These are phyloP conservation scores for Schizothecium vesticola DNA, from an alignment of 495 filamentous ascomycete species.

Conservation along the genomic window DNA sequence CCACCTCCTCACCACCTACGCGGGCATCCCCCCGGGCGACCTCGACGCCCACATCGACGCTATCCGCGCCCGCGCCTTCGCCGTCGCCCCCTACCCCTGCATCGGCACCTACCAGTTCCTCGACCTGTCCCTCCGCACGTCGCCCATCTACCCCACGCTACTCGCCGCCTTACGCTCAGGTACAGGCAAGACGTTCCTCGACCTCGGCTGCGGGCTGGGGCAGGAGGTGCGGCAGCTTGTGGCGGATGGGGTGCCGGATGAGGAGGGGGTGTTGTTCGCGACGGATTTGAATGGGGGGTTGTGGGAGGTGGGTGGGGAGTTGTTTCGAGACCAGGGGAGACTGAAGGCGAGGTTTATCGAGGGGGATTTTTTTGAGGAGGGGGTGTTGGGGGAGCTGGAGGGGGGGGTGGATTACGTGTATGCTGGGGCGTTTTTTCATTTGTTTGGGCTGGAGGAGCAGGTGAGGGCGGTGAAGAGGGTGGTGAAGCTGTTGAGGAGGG, in stretches of 20 bases:
- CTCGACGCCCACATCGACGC: background rate
- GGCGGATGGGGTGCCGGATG: constrained; percentile 34
- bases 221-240: constrained; percentile 43
- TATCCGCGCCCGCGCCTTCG: background rate
- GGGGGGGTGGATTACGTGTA: constrained; percentile 52
- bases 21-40: background rate
- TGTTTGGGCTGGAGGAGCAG: constrained; percentile 52
- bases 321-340: background rate
- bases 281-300: constrained; percentile 41
- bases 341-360: background rate
- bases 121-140: constrained; percentile 25
- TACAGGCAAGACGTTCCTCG: constrained; percentile 34
- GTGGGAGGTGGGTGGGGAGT: constrained; percentile 17
- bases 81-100: constrained; percentile 31
- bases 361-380: background rate
- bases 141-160: constrained; percentile 18
- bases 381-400: constrained; percentile 20
- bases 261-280: constrained; percentile 34
- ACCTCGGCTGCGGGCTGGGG: constrained; percentile 47
- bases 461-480: constrained; percentile 40
- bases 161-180: constrained; percentile 9
- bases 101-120: constrained; percentile 38
- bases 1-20: background rate
- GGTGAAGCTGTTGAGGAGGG: constrained; percentile 10
- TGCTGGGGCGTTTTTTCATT: constrained; percentile 52